A percentile compares a stretch with the other conserved stretches of the same genome.
Evolutionary conservation across 1,284 basidiomycete genomes (phyloP).

Genomic region (Peniophora sp.): DNA sequence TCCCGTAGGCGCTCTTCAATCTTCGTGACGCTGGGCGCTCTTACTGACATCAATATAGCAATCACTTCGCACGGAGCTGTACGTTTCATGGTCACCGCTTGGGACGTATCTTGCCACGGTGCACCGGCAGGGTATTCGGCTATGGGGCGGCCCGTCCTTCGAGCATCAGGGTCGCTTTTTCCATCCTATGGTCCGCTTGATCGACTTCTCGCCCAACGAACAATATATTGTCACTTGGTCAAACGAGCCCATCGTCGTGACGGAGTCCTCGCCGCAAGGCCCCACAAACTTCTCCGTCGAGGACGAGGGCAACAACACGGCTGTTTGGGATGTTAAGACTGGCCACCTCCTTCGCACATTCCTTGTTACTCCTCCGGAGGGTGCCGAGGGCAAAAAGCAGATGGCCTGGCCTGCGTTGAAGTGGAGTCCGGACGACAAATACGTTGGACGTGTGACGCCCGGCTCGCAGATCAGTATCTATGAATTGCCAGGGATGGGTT

Average conservation of each 20-base stretch:
- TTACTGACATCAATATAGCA: neutral
- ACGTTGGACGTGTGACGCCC: constrained; percentile 82
- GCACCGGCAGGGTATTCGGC: constrained; percentile 90
- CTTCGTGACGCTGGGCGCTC: neutral
- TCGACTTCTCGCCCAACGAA: constrained; percentile 98
- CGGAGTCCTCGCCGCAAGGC: constrained; percentile 75
- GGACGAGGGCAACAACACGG: constrained; percentile 96
- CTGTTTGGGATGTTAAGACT: constrained; percentile 96
- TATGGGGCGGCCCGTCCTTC: constrained; percentile 94
- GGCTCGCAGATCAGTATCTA: constrained; percentile 95
- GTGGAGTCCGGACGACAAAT: constrained; percentile 98
- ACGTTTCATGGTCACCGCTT: constrained; percentile 95
- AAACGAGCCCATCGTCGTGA: constrained; percentile 86
- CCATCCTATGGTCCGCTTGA: constrained; percentile 91
- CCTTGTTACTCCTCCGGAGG: constrained; percentile 55
- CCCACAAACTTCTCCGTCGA: constrained; percentile 86
- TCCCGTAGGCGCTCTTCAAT: constrained; percentile 39
- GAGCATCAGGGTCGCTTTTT: constrained; percentile 85
- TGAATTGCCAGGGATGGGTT: constrained; percentile 89
- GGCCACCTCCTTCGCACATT: constrained; percentile 92
- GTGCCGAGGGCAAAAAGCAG: constrained; percentile 56
- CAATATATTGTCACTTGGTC: constrained; percentile 98
- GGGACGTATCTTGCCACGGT: constrained; percentile 93
- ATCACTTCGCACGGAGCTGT: constrained; percentile 89
- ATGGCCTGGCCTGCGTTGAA: constrained; percentile 95